Evolutionary conservation across 768 basidiomycete species (phyloP).

Genomic region (Leccinum truebloodii): DNA sequence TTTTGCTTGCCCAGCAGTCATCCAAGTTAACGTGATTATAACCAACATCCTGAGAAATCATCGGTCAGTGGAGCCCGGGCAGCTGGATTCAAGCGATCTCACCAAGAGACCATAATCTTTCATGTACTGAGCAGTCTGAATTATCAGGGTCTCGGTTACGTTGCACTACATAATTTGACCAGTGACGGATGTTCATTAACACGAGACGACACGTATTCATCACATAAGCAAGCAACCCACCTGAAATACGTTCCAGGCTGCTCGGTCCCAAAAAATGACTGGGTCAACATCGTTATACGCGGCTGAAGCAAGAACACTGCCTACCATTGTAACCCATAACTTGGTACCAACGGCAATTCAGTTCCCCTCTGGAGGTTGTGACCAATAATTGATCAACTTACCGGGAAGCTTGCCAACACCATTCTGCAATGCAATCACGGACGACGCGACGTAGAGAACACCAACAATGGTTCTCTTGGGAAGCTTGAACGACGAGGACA

Average conservation of each 20-base stretch:
- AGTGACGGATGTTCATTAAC: not conserved
- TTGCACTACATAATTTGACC: constrained; percentile 43
- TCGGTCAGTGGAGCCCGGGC: constrained; percentile 2
- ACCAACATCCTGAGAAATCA: constrained; percentile 46
- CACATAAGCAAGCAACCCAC: constrained; percentile 34
- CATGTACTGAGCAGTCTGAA: constrained; percentile 52
- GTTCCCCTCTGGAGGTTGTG: not conserved
- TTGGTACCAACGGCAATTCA: constrained; percentile 15
- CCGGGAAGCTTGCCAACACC: constrained; percentile 35
- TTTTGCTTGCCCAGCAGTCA: constrained; percentile 62
- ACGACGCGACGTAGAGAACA: constrained; percentile 14
- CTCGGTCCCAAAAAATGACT: not conserved
- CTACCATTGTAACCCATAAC: constrained; percentile 36
- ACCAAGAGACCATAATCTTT: constrained; percentile 54
- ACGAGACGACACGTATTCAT: not conserved
- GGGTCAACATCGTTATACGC: constrained; percentile 3
- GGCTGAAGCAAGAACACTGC: not conserved
- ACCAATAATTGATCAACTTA: constrained; percentile 7
- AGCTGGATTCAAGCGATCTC: constrained; percentile 2
- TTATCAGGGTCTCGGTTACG: constrained; percentile 52
- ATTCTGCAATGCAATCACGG: constrained; percentile 25
- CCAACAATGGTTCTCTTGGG: constrained; percentile 6
- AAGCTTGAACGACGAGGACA: constrained; percentile 12
- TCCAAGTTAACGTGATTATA: constrained; percentile 63
- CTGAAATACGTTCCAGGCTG: constrained; percentile 69